Evolutionary conservation across 2,329 filamentous ascomycete genomes (phyloP).

Genomic region (Stagonosporopsis cucurbitacearum): DNA sequence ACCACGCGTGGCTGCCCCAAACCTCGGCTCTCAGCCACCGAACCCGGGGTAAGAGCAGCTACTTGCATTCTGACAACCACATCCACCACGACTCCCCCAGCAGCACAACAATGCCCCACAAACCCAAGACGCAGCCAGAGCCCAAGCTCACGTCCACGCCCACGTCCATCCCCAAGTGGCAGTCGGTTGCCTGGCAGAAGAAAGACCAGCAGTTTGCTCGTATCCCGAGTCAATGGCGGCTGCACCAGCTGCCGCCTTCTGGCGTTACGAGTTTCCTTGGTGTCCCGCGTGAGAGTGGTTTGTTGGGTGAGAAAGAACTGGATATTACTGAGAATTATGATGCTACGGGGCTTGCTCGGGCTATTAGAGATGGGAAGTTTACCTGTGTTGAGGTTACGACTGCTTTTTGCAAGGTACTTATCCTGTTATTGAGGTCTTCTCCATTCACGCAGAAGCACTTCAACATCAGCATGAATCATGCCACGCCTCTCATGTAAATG

Average conservation of each 20-base stretch:
- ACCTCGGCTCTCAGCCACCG: constrained; percentile 8
- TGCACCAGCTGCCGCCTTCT: constrained; percentile 35
- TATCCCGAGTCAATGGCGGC: constrained; percentile 55
- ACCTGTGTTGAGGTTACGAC: constrained; percentile 48
- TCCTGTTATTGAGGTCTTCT: not conserved
- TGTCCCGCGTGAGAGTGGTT: constrained; percentile 60
- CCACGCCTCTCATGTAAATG: not conserved
- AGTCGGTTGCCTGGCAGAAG: constrained; percentile 51
- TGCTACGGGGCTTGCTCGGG: constrained; percentile 49
- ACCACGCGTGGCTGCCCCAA: constrained; percentile 3
- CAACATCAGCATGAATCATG: not conserved
- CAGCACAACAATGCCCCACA: constrained; percentile 29
- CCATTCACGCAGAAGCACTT: not conserved
- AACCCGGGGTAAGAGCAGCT: constrained; percentile 3
- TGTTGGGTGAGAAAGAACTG: constrained; percentile 60
- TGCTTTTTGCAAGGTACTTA: constrained; percentile 53
- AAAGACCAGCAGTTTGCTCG: constrained; percentile 50
- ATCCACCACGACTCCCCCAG: not conserved
- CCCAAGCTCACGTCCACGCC: constrained; percentile 16
- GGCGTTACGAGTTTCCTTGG: constrained; percentile 47
- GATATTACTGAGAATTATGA: constrained; percentile 63
- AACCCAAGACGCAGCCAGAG: constrained; percentile 13
- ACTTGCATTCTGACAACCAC: constrained; percentile 1
- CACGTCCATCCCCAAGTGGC: constrained; percentile 51
- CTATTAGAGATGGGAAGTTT: constrained; percentile 44